Conservation (phyloP, 2,329 filamentous ascomycete genomes). For the Stachybotrys echinatus region DNA sequence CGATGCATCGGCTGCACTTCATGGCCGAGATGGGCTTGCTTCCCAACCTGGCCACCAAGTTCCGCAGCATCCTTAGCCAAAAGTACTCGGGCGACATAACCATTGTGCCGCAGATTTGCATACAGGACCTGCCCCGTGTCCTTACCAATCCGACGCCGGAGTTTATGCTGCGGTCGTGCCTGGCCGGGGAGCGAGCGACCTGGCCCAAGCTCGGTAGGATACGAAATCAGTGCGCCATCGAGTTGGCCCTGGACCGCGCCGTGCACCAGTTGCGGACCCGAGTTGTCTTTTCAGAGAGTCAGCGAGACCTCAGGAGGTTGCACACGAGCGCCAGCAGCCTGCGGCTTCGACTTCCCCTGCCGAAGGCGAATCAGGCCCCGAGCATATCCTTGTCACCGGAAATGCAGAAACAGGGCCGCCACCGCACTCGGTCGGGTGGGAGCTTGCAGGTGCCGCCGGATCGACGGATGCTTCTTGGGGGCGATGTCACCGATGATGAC, state of each 20-base stretch:
- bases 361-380: slow-evolving; percentile 9
- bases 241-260: slow-evolving; percentile 74
- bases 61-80: slow-evolving; percentile 77
- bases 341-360: slow-evolving; percentile 11
- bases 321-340: slow-evolving; percentile 22
- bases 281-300: slow-evolving; percentile 64
- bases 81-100: slow-evolving; percentile 95
- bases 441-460: slow-evolving; percentile 36
- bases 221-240: slow-evolving; percentile 81
- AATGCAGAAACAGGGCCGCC: slow-evolving; percentile 19
- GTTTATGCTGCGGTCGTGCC: slow-evolving; percentile 77
- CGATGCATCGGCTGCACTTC: slow-evolving; percentile 74
- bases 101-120: slow-evolving; percentile 75
- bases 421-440: slow-evolving; percentile 45
- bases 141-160: slow-evolving; percentile 79
- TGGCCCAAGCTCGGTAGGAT: slow-evolving; percentile 88
- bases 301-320: slow-evolving; percentile 52
- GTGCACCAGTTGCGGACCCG: slow-evolving; percentile 63
- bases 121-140: slow-evolving; percentile 69
- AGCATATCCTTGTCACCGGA: slow-evolving; percentile 14
- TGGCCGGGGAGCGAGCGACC: slow-evolving; percentile 77
- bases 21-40: slow-evolving; percentile 76
- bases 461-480: slow-evolving; percentile 28
- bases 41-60: slow-evolving; percentile 72
- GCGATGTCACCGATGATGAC: slow-evolving; percentile 36